Evolutionary conservation across 192 early-diverging fungal species (phyloP).

Genomic region (Gaertneriomyces sp.): DNA sequence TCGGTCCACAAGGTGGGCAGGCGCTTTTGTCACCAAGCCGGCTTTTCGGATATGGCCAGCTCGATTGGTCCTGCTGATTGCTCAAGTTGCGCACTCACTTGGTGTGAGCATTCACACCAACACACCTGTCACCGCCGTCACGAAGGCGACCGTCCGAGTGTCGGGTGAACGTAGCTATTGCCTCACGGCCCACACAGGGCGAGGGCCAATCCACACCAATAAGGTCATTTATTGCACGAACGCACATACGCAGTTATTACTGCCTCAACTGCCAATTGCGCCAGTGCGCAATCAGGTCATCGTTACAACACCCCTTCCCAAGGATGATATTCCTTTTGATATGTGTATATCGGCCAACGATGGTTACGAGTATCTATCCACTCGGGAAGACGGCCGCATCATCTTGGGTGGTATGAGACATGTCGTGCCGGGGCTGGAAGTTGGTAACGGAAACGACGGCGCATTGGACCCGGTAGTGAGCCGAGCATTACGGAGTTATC

Average conservation of each 20-base stretch:
- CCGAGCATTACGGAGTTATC: conserved; percentile 24
- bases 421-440: conserved; percentile 32
- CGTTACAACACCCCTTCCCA: conserved; percentile 29
- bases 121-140: conserved; percentile 19
- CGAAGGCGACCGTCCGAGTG: background rate
- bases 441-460: conserved; percentile 35
- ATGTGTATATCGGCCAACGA: conserved; percentile 34
- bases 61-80: conserved; percentile 12
- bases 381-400: conserved; percentile 42
- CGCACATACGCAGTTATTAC: conserved; percentile 39
- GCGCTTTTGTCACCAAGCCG: conserved; percentile 1
- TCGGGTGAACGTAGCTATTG: background rate
- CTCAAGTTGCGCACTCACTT: conserved; percentile 2
- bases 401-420: conserved; percentile 44
- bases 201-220: conserved; percentile 20
- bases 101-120: conserved; percentile 15
- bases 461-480: conserved; percentile 24
- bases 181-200: conserved; percentile 12
- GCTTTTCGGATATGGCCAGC: conserved; percentile 20
- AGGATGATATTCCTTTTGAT: conserved; percentile 27
- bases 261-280: conserved; percentile 36
- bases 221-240: conserved; percentile 48
- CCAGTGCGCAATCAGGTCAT: conserved; percentile 53
- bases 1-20: conserved; percentile 3
- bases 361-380: conserved; percentile 48